Evolutionary conservation across 441 rosid species (phyloP).

Genomic region (Pelargonium citronellum): DNA sequence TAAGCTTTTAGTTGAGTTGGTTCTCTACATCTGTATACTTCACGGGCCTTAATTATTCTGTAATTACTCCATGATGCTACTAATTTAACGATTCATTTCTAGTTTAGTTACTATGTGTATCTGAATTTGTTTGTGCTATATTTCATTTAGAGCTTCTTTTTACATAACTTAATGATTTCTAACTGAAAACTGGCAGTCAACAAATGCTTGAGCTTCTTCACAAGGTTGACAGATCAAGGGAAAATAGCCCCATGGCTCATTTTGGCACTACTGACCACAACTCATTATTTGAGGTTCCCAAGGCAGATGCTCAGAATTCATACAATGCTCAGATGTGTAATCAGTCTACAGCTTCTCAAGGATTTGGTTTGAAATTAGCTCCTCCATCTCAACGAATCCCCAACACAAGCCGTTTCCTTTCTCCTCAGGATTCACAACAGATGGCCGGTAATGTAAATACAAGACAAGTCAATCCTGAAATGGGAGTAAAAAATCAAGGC

Average conservation of each 20-base stretch:
- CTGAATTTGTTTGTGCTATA: neutral
- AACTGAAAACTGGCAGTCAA: slow-evolving; percentile 1
- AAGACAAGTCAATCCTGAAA: slow-evolving; percentile 5
- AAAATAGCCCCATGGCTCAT: slow-evolving; percentile 22
- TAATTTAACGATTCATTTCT: neutral
- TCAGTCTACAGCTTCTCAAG: slow-evolving; percentile 28
- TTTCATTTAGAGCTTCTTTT: neutral
- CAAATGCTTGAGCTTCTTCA: slow-evolving; percentile 21
- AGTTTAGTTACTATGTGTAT: neutral
- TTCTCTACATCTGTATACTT: too few species aligned
- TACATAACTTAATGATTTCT: neutral
- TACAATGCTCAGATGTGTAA: slow-evolving; percentile 20
- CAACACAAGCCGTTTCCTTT: slow-evolving; percentile 28
- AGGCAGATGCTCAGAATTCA: slow-evolving; percentile 10
- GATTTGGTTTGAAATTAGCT: slow-evolving; percentile 37
- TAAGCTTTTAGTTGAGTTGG: too few species aligned
- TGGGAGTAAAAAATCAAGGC: neutral
- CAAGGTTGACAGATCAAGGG: slow-evolving; percentile 33
- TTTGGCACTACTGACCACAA: slow-evolving; percentile 23
- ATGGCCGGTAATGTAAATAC: neutral
- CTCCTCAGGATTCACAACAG: slow-evolving; percentile 39
- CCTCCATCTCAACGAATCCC: slow-evolving; percentile 70
- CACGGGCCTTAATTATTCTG: too few species aligned
- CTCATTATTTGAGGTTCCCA: slow-evolving; percentile 19
- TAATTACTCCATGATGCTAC: neutral